phyloP scores from a whole-genome alignment of 139 green algal species.

The Coelastrella sp. region DNA sequence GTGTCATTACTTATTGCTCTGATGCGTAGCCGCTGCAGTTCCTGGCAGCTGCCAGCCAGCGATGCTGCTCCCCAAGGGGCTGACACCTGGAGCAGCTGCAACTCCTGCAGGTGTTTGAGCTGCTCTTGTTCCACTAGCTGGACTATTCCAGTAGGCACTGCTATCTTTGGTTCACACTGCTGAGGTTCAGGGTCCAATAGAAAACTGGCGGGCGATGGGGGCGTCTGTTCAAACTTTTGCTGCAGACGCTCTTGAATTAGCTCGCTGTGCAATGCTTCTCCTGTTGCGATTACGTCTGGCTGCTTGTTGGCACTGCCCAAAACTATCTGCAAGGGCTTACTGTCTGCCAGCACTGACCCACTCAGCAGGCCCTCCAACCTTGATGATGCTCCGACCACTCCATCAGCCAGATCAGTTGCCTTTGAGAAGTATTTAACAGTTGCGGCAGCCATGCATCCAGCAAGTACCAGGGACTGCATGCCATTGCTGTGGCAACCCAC shows the following conservation, averaged over 20 bases:
- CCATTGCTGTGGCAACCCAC: not conserved
- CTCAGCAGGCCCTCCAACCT: no score
- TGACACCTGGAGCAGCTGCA: constrained; percentile 4
- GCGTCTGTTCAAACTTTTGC: not conserved
- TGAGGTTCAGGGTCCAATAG: not conserved
- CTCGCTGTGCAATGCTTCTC: no score
- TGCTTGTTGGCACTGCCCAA: no score
- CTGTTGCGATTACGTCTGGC: no score
- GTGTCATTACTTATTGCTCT: not conserved
- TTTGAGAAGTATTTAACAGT: not conserved
- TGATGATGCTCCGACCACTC: no score
- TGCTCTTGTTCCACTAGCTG: not conserved
- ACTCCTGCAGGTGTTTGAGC: not conserved
- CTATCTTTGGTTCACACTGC: no score
- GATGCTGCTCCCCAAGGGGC: not conserved
- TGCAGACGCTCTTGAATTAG: no score
- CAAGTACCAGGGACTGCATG: not conserved
- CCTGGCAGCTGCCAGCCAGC: not conserved
- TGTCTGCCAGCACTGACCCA: no score
- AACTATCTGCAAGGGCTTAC: no score
- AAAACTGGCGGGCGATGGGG: no score
- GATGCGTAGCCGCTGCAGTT: constrained; percentile 16
- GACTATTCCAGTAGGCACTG: not conserved
- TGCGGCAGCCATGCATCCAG: not conserved
- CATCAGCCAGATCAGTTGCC: no score